Conservation (phyloP, 2,329 filamentous ascomycete genomes). For the Hypoxylon sp. region DNA sequence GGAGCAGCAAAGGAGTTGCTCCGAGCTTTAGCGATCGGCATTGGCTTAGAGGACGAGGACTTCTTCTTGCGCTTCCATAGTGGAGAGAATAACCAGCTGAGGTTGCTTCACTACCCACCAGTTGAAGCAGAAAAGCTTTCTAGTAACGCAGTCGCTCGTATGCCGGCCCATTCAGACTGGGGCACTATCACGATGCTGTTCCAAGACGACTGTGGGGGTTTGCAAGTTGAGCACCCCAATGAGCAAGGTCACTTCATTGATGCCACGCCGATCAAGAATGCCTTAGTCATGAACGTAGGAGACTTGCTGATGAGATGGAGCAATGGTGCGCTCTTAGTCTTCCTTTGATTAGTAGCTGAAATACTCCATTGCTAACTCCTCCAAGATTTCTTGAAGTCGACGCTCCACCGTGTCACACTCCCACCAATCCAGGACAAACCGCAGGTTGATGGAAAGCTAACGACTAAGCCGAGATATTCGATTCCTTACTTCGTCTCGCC, state of each 20-base stretch:
- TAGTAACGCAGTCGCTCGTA: slow-evolving; percentile 59
- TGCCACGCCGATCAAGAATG: slow-evolving; percentile 52
- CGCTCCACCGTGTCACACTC: slow-evolving; percentile 65
- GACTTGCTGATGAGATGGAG: slow-evolving; percentile 59
- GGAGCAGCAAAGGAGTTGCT: slow-evolving; percentile 60
- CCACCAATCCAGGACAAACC: slow-evolving; percentile 56
- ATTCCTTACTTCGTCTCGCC: slow-evolving; percentile 71
- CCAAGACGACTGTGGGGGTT: slow-evolving; percentile 60
- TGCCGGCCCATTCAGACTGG: slow-evolving; percentile 53
- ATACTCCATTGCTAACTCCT: background rate
- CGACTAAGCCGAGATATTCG: slow-evolving; percentile 67
- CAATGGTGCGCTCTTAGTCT: slow-evolving; percentile 50
- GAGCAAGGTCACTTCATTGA: slow-evolving; percentile 55
- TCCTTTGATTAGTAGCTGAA: slow-evolving; percentile 15
- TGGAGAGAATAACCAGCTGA: slow-evolving; percentile 69
- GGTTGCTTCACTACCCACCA: slow-evolving; percentile 70
- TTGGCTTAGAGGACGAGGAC: slow-evolving; percentile 61
- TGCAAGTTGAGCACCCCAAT: slow-evolving; percentile 60
- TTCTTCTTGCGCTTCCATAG: slow-evolving; percentile 64
- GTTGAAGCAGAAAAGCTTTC: slow-evolving; percentile 60
- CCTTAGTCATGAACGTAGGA: slow-evolving; percentile 58
- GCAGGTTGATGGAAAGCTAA: slow-evolving; percentile 55
- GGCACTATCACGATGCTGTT: slow-evolving; percentile 62
- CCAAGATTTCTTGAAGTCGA: slow-evolving; percentile 64
- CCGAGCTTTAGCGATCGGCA: slow-evolving; percentile 60